These are phyloP conservation scores for Aphanomyces euteiches DNA, from an alignment of 352 stramenopile genomes.

Conservation along the genomic window DNA sequence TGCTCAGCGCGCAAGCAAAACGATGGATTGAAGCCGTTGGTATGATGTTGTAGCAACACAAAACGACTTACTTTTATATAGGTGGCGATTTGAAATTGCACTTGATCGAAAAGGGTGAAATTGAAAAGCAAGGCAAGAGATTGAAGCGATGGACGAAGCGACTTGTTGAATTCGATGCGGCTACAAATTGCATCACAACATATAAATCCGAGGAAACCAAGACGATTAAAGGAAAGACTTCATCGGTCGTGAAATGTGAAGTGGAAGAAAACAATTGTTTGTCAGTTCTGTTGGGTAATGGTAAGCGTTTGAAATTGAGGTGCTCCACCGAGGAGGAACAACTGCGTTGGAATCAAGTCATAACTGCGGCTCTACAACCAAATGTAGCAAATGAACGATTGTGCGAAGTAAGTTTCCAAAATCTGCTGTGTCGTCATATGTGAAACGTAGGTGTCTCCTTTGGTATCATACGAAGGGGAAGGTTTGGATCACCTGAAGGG, in stretches of 20 bases:
- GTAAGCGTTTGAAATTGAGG: conserved; percentile 56
- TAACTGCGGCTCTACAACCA: conserved; percentile 20
- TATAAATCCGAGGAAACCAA: conserved; percentile 29
- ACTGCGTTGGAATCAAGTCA: conserved; percentile 11
- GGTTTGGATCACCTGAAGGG: conserved; percentile 43
- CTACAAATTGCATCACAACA: conserved; percentile 19
- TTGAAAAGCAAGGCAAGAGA: conserved; percentile 22
- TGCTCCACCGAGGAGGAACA: conserved; percentile 14
- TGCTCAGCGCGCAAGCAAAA: conserved; percentile 63
- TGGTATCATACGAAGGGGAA: conserved; percentile 88
- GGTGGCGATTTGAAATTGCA: conserved; percentile 27
- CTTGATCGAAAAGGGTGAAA: conserved; percentile 21
- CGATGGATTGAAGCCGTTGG: conserved; percentile 47
- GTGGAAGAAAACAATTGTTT: not conserved
- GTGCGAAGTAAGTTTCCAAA: conserved; percentile 9
- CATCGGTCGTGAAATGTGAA: conserved; percentile 20
- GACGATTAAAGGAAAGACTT: conserved; percentile 19
- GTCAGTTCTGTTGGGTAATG: conserved; percentile 33
- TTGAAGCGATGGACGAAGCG: conserved; percentile 26
- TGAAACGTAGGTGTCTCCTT: conserved; percentile 43
- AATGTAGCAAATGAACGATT: conserved; percentile 25
- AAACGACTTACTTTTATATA: conserved; percentile 14
- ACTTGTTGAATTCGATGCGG: conserved; percentile 22
- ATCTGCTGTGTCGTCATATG: not conserved
- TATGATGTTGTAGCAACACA: conserved; percentile 38